Evolutionary conservation across 495 filamentous ascomycete genomes (phyloP), one percentile per base, ranked within the genome.

Genomic region (Clohesyomyces aquaticus): DNA sequence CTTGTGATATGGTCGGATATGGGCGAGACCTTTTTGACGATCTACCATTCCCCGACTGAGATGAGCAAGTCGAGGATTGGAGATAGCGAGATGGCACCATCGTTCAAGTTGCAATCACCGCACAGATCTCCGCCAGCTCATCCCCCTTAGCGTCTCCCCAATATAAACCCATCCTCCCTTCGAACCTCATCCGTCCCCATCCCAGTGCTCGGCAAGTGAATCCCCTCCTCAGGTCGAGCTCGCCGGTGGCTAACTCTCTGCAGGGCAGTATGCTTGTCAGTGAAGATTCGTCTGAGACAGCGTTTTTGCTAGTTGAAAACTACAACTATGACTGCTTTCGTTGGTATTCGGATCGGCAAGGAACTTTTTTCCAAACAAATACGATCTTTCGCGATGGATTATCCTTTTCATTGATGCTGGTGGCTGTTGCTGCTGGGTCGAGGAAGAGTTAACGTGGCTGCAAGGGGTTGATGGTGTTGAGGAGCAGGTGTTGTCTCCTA

Each of bases 261-360:
- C 8, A 47, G 60, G 63, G 63, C 56, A 9, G 51, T 66, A 59
- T 35, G 55, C 55, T 58, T 60, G 59, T 55, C 63, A 59, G 63
- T 66, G 63, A 66, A 66, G 63, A 66, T 66, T 66, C 63, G 63
- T 66, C 63, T 66, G 63, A 66, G 63, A 55, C 59, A 58, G 55
- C 55, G 47, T 59, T 66, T 66, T 66, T 66, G 63, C 63, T 60
- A 66, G 56, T 66, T 66, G 63, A 66, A 66, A 66, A 66, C 63
- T 66, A 66, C 56, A 66, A 66, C 56, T 66, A 59, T 66, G 63
- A 66, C 63, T 48, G 63, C 63, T 66, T 38, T 27, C 42, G 56
- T 60, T 59, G 63, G 63, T 55, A 55, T 60, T 66, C 63, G 63
- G 63, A 55, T 59, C 55, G 55, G 55, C 56, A 49, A 27, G 63